Conservation (phyloP, 2,329 filamentous ascomycete genomes). For the Penicillium psychrosexuale region DNA sequence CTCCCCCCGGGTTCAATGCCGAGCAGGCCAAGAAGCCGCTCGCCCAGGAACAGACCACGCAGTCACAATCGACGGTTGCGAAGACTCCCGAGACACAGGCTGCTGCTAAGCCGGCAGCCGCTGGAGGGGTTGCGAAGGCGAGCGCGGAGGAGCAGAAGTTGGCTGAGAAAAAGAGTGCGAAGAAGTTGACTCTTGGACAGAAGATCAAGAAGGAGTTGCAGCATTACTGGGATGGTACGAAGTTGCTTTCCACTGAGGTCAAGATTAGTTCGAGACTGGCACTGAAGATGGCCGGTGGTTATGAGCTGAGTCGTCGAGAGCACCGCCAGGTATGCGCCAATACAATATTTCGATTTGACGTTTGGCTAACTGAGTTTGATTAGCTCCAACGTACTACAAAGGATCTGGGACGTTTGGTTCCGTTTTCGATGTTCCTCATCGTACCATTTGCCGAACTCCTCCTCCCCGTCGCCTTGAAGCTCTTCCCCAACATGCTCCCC, state of each 20-base stretch:
- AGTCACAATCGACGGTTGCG: constrained; percentile 17
- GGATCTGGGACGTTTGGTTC: constrained; percentile 86
- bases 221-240: constrained; percentile 99
- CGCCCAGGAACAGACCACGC: constrained; percentile 50
- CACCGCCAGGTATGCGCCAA: constrained; percentile 65
- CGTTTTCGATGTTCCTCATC: constrained; percentile 95
- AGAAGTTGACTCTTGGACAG: constrained; percentile 84
- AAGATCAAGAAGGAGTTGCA: constrained; percentile 91
- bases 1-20: constrained; percentile 87
- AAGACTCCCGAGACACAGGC: constrained; percentile 7
- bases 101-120: constrained; percentile 51
- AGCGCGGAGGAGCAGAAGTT: constrained; percentile 53
- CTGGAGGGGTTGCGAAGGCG: constrained; percentile 61
- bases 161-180: constrained; percentile 67
- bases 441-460: constrained; percentile 94
- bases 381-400: constrained; percentile 84
- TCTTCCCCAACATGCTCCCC: constrained; percentile 96
- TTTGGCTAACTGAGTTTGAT: constrained; percentile 12
- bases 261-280: constrained; percentile 88
- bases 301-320: constrained; percentile 92
- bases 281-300: constrained; percentile 95
- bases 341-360: background rate
- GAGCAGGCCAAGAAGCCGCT: constrained; percentile 84
- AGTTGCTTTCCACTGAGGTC: constrained; percentile 86
- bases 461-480: constrained; percentile 81